Conservation (phyloP, 805 yeast species). For the Nakazawaea ernobii region DNA sequence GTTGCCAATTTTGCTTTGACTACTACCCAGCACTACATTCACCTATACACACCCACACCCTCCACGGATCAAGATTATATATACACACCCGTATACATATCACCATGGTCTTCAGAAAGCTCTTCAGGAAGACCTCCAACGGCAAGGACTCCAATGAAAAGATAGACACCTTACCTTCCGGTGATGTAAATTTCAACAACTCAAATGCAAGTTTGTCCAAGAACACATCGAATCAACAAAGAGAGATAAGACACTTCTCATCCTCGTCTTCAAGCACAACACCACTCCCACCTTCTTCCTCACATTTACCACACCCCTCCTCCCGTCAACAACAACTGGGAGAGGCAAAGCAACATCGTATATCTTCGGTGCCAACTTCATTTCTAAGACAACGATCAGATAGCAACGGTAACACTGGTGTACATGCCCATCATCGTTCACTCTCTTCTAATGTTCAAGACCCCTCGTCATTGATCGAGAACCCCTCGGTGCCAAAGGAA, state of each 20-base stretch:
- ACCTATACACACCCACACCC: too few species aligned
- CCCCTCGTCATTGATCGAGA: constrained; percentile 13
- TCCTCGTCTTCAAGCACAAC: background rate
- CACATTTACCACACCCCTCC: constrained; percentile 13
- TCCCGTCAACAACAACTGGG: background rate
- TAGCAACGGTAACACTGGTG: background rate
- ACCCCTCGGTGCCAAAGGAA: constrained; percentile 46
- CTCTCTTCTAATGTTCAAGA: constrained; percentile 11
- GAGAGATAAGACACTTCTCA: background rate
- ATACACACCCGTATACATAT: too few species aligned
- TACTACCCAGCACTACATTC: too few species aligned
- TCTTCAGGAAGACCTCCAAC: background rate
- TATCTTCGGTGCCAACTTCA: constrained; percentile 25
- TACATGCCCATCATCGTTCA: background rate
- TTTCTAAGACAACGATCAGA: constrained; percentile 21
- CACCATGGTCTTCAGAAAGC: constrained; percentile 3
- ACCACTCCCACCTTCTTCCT: background rate
- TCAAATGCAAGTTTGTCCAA: too few species aligned
- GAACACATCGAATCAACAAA: background rate
- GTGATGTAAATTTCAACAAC: too few species aligned
- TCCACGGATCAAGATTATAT: too few species aligned
- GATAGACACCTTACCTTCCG: too few species aligned
- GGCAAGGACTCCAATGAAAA: too few species aligned
- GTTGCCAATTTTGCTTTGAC: too few species aligned
- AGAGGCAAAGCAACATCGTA: constrained; percentile 10